Base-by-base conservation (phyloP, 352 stramenopile genomes). In the Phytophthora boehmeriae region DNA sequence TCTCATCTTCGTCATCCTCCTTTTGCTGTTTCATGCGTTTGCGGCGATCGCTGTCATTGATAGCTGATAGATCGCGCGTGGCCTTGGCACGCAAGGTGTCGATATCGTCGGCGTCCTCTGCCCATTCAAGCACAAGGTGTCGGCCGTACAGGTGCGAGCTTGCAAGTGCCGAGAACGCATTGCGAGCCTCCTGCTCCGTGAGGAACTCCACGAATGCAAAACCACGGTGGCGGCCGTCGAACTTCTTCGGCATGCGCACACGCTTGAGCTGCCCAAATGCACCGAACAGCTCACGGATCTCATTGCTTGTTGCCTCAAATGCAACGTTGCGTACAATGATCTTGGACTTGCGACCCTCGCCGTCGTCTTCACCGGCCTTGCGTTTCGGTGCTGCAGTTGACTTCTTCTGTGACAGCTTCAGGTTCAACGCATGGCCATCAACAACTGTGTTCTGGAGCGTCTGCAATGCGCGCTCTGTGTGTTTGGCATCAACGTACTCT, bases 161-260 rank as follows among this genome's bases (percentile, higher is more conserved):
- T 8, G 86, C 88, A 19, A 99, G 85, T 49, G 95, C 80, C 19
- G 78, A 86, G 69, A 98, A 97, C 17, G 96, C 97, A 46, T 84
- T 90, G 58, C 88, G 67, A 4, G 97, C 97, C 73, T 99, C 97
- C 67, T 99, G 95, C 42, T 93, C 81, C 1, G 96, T 98, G 22
- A 98, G 59, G 63, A 98, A 99, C 63, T 99, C 97, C 43, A 99
- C 93, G 69, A 99, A 99, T 16, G 96, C 97, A 73, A 99, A 99
- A 47, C 86, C 98, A 55, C 98, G 97, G 76, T 99, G 95, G 48
- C 80, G 86, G 45, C 97, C 97, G 76, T 99, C 97, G 66, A 99
- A 99, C 71, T 99, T 99, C 77, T 99, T 99, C 23, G 98, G 98
- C 62, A 99, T 92, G 17, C 97, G 94, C 49, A 99, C 92, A 47